Percentiles rank a stretch among this genome's conserved stretches.
Evolutionary conservation across 148 eudicot species (phyloP).

Genomic region (Rhododendron griersonianum): DNA sequence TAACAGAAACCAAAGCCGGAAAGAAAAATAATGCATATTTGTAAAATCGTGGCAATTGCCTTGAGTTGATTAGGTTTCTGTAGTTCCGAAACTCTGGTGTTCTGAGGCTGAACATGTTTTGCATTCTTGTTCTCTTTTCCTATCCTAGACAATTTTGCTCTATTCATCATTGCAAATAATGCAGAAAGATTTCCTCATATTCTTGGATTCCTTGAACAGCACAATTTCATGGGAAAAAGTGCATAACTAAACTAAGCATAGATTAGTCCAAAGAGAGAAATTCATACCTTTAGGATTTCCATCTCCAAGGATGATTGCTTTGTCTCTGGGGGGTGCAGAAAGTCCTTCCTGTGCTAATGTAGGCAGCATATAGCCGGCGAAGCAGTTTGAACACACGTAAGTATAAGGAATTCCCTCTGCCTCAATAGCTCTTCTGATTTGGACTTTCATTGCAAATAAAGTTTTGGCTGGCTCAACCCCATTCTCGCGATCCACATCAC

Average conservation of each 20-base stretch:
- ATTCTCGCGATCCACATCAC: constrained; percentile 36
- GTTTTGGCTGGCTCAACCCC: constrained; percentile 54
- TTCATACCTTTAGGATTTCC: constrained; percentile 49
- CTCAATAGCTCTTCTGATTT: constrained; percentile 53
- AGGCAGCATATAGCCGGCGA: constrained; percentile 45
- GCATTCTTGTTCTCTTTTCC: no score
- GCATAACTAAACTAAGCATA: not conserved
- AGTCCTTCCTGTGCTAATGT: constrained; percentile 40
- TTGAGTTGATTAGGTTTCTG: not conserved
- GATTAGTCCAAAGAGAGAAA: not conserved
- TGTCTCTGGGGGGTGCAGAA: constrained; percentile 45
- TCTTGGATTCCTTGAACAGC: not conserved
- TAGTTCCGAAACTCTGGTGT: not conserved
- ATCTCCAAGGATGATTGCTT: constrained; percentile 39
- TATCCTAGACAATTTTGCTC: not conserved
- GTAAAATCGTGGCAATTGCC: not conserved
- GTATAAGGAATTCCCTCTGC: constrained; percentile 61
- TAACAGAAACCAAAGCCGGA: not conserved
- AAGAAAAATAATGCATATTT: not conserved
- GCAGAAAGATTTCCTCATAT: not conserved
- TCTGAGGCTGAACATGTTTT: not conserved
- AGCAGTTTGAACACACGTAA: constrained; percentile 34
- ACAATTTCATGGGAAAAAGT: not conserved
- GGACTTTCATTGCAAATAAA: constrained; percentile 25
- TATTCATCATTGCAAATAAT: not conserved